Base-by-base conservation (phyloP, 2,329 filamentous ascomycete species). In the Clonostachys sp. region DNA sequence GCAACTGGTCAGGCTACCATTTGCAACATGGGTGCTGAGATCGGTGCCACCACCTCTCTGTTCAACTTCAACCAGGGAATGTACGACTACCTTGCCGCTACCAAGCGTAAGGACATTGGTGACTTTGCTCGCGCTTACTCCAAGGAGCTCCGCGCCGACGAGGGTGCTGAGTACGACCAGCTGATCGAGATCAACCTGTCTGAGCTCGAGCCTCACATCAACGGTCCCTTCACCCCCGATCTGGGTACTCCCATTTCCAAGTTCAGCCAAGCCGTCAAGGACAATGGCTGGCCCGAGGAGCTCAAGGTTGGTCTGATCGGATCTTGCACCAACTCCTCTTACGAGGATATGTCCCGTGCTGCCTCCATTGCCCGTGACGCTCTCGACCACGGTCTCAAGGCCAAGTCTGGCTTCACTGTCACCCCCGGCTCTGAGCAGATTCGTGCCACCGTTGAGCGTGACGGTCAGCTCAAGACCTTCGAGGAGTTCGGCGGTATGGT, bases 11-110 rank as follows among this genome's bases (percentile, higher is more conserved):
- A 92, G 87, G 91, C 77, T 20, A 95, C 89, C 1, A 87, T 94
- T 9, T 77, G 73, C 58, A 85, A 84, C 65, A 87, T 88, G 82
- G 78, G 78, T 62, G 83, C 85, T 57, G 84, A 88, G 61, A 87
- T 88, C 55, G 87, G 87, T 61, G 87, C 91, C 50, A 97, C 92
- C 17, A 96, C 92, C 47, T 95, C 91, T 14, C 64, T 97, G 41
- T 99, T 99, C 86, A 91, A 91, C 58, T 99, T 95, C 84, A 96
- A 95, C 76, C 89, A 96, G 70, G 84, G 88, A 65, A 96, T 96
- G 91, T 89, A 96, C 78, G 88, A 96, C 66, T 99, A 97, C 77
- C 83, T 99, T 41, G 77, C 76, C 41, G 89, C 91, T 40, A 99
- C 94, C 59, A 96, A 95, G 81, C 88, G 94, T 63, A 77, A 81